Base-by-base conservation (phyloP, 805 yeast genomes). In the Candida cerambycidarum region DNA sequence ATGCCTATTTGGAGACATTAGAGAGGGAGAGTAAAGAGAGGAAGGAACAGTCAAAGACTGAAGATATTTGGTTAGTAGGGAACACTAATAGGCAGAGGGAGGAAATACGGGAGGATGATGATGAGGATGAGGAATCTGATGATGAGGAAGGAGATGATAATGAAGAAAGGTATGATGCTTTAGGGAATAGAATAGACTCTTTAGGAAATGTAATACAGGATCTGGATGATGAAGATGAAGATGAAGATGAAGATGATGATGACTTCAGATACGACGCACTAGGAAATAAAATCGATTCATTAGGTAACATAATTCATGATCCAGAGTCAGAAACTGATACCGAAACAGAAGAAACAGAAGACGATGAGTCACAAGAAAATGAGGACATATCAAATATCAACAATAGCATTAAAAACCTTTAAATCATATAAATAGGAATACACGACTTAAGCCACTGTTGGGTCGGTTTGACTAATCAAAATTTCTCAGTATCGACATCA, bases 1-100 rank as follows among this genome's bases (percentile, higher is more conserved):
- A 80, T 10, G 78, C 66, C 21, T 92, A 93, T 85, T 61, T 93
- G 53, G 80, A 70, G 16, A 73, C 71, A 54, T 65, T 87, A 12
- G 93, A 88, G 45, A 63, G 67, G 42, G 96, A 87, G 53, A 77
- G 75, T 14, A 71, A 72, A 48, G 82, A 80, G 39, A 69, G 92
- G 45, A 81, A 82, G 56, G 73, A 69, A 41, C 71, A 69, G 41
- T 71, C 73, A 3, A 68, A 67, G 16, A 74, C 63, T 8, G 80
- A 68, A 13, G 96, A 86, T 61, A 61, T 84, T 4, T 87, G 95
- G 95, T 67, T 76, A 62, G 75, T 80, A 67, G 95, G 95, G 0
- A 86, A 85, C 53, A 82, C 84, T 3, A 88, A 88, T 51, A 78
- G 83, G 47, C 45, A 35, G 4, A 45, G 43, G 2, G 55, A 43